Evolutionary conservation across 2,329 filamentous ascomycete species (phyloP).

Genomic region (Aspergillus tubingensis): DNA sequence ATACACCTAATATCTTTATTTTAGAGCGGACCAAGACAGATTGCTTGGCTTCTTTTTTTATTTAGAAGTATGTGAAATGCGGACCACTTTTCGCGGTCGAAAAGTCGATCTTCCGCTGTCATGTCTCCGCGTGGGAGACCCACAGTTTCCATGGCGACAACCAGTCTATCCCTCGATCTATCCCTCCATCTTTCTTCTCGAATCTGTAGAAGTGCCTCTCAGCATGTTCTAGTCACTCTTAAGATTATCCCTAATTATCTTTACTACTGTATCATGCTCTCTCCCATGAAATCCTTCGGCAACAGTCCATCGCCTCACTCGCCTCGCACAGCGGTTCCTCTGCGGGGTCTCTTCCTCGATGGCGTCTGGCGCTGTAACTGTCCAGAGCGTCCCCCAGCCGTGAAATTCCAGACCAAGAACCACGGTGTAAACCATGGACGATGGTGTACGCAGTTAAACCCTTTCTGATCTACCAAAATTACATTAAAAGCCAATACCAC

Average conservation of each 20-base stretch:
- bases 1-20: not conserved
- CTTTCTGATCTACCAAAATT: not conserved
- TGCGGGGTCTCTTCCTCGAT: conserved; percentile 45
- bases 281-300: conserved; percentile 24
- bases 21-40: not conserved
- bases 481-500: not conserved
- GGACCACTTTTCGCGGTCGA: conserved; percentile 2
- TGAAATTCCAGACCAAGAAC: conserved; percentile 60
- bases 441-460: conserved; percentile 45
- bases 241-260: no score
- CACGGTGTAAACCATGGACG: conserved; percentile 57
- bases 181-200: not conserved
- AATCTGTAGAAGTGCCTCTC: no score
- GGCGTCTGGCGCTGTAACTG: conserved; percentile 59
- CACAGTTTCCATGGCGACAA: conserved; percentile 29
- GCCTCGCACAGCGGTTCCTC: conserved; percentile 25
- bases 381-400: conserved; percentile 54
- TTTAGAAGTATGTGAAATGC: not conserved
- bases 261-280: not conserved
- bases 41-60: conserved; percentile 1
- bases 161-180: not conserved
- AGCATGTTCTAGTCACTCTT: no score
- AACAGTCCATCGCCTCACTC: conserved; percentile 10
- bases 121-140: not conserved
- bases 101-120: conserved; percentile 24